Evolutionary conservation across 345 rosid species (phyloP).

Genomic region (Salix viminalis): DNA sequence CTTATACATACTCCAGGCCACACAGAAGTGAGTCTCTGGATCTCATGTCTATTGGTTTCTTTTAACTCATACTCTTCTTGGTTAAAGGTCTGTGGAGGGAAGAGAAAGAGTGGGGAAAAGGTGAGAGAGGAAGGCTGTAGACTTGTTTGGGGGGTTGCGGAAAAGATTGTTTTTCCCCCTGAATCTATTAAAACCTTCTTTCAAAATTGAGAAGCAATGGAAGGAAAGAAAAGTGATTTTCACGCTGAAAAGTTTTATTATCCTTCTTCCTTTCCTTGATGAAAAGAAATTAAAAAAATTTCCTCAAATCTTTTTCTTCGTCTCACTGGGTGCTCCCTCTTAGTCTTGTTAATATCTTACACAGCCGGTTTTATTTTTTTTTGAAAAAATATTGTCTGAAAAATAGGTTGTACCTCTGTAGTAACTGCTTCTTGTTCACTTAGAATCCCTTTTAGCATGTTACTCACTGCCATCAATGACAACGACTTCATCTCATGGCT

Average conservation of each 20-base stretch:
- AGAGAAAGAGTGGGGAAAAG: not conserved
- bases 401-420: not conserved
- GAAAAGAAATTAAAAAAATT: not conserved
- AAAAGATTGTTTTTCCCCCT: not conserved
- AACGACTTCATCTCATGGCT: not conserved
- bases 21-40: slow-evolving; percentile 37
- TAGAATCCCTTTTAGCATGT: not conserved
- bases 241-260: not conserved
- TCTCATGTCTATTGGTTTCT: not conserved
- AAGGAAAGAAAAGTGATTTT: not conserved
- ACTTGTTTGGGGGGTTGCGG: not conserved
- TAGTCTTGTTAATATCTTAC: not conserved
- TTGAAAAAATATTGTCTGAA: not conserved
- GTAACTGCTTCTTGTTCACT: not conserved
- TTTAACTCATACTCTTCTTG: not conserved
- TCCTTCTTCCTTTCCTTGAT: not conserved
- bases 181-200: not conserved
- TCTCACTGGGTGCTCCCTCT: not conserved
- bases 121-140: not conserved
- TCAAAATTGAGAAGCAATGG: not conserved
- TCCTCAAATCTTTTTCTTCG: not conserved
- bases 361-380: not conserved
- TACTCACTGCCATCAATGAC: not conserved
- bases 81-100: not conserved
- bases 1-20: slow-evolving; percentile 64